Conservation (phyloP, 305 asterid genomes). For the Andrographis paniculata region DNA sequence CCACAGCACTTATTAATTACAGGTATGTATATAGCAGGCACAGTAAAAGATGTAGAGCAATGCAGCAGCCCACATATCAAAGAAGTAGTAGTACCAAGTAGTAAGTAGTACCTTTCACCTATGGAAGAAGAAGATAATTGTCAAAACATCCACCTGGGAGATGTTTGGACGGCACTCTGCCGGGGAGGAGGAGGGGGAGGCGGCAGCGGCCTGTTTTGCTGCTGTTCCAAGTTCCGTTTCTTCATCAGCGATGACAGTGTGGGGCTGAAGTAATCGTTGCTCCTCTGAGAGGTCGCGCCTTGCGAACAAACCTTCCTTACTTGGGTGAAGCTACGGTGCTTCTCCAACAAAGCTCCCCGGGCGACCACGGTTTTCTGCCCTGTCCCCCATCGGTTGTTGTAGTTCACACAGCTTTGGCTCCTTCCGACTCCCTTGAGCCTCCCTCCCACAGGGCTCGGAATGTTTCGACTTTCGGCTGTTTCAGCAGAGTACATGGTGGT, state of each 20-base stretch:
- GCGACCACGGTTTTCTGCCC: conserved; percentile 45
- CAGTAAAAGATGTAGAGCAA: too few relatives aligned
- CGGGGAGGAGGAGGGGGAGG: background rate
- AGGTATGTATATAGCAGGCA: too few relatives aligned
- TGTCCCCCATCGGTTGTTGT: conserved; percentile 75
- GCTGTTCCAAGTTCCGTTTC: conserved; percentile 62
- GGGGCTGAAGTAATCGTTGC: conserved; percentile 83
- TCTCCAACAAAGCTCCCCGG: conserved; percentile 52
- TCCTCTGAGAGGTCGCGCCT: conserved; percentile 75
- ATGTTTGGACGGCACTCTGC: conserved; percentile 50
- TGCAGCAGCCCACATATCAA: too few relatives aligned
- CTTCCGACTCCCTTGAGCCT: conserved; percentile 61
- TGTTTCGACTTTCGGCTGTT: conserved; percentile 93
- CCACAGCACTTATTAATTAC: too few relatives aligned
- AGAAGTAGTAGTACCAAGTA: too few relatives aligned
- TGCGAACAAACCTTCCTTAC: conserved; percentile 79
- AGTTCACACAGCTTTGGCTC: conserved; percentile 87
- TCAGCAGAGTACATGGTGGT: conserved; percentile 98
- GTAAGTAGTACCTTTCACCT: background rate
- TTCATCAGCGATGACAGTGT: conserved; percentile 93
- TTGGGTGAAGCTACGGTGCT: conserved; percentile 50
- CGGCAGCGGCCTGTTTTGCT: conserved; percentile 31
- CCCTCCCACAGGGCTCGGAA: conserved; percentile 60
- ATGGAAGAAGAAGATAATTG: background rate
- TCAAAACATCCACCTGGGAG: conserved; percentile 57